Evolutionary conservation across 306 rosid genomes (phyloP), one percentile per base, ranked within the genome.

Genomic region (Citrullus colocynthis): DNA sequence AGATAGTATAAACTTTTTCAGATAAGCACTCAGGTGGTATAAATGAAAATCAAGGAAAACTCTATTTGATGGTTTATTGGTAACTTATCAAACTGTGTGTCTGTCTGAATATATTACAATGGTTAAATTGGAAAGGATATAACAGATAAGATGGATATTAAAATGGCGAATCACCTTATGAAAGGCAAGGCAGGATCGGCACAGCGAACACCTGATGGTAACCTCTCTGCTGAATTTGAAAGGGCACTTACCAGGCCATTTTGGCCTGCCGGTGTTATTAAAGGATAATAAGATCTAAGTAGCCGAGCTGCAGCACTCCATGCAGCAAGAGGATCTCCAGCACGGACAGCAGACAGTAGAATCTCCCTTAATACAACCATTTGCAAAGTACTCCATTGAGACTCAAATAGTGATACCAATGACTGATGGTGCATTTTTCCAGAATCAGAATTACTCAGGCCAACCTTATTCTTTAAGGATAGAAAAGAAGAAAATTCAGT

Each of bases 251-350:
- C 97, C 78, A 96, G 96, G 74, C 96, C 97, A 83, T 89, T 91
- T 87, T 95, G 99, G 80, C 93, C 98, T 13, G 87, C 92, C 78
- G 99, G 99, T 77, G 97, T 89, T 61, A 95, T 91, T 76, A 95
- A 82, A 81, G 99, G 99, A 86, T 92, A 95, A 85, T 92, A 91
- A 57, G 97, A 91, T 86, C 99, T 90, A 54, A 95, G 96, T 41
- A 92, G 90, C 51, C 97, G 87, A 30, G 99, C 96, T 18, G 99
- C 97, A 77, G 98, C 98, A 84, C 98, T 90, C 99, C 99, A 96
- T 69, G 99, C 97, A 84, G 97, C 89, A 77, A 96, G 99, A 83
- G 99, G 99, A 86, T 96, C 99, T 63, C 98, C 99, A 48, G 99
- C 96, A 60, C 98, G 93, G 67, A 91, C 89, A 74, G 97, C 97